A percentile compares a stretch with the other conserved stretches of the same genome.
These are phyloP conservation scores for Gloeophyllum trabeum DNA, from an alignment of 768 basidiomycete species.

Conservation along the genomic window DNA sequence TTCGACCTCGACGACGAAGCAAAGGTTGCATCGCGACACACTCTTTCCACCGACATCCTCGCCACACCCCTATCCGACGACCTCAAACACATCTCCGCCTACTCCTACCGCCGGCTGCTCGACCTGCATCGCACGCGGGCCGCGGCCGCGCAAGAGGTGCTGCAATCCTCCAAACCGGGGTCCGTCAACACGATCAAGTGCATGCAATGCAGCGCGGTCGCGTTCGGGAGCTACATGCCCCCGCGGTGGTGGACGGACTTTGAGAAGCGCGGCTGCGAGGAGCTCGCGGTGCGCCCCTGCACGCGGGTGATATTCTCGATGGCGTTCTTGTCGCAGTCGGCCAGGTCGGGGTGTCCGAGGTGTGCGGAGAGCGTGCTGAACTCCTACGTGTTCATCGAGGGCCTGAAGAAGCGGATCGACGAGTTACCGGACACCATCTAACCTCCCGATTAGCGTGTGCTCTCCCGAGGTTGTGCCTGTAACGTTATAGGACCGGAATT, in stretches of 20 bases:
- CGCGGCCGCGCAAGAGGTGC: conserved; percentile 32
- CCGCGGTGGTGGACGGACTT: conserved; percentile 68
- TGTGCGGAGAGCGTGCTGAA: conserved; percentile 59
- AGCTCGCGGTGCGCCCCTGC: conserved; percentile 43
- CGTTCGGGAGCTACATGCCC: conserved; percentile 28
- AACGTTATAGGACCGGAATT: too few relatives aligned
- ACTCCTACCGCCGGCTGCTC: conserved; percentile 54
- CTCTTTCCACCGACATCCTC: conserved; percentile 40
- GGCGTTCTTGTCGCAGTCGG: conserved; percentile 43
- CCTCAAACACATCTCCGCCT: conserved; percentile 55
- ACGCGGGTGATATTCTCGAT: conserved; percentile 50
- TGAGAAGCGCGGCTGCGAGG: conserved; percentile 42
- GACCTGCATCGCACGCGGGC: conserved; percentile 46
- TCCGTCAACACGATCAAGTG: conserved; percentile 41
- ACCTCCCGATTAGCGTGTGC: too few relatives aligned
- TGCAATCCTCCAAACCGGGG: conserved; percentile 19
- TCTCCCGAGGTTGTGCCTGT: too few relatives aligned
- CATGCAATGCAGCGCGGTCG: conserved; percentile 50
- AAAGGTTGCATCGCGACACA: conserved; percentile 44
- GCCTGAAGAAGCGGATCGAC: conserved; percentile 48
- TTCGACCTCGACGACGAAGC: conserved; percentile 57
- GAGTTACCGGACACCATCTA: conserved; percentile 30
- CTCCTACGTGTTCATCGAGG: conserved; percentile 41
- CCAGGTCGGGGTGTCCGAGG: conserved; percentile 42
- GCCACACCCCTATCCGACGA: conserved; percentile 51